Conservation (phyloP, 495 filamentous ascomycete species). For the Penicillium riverlandense region DNA sequence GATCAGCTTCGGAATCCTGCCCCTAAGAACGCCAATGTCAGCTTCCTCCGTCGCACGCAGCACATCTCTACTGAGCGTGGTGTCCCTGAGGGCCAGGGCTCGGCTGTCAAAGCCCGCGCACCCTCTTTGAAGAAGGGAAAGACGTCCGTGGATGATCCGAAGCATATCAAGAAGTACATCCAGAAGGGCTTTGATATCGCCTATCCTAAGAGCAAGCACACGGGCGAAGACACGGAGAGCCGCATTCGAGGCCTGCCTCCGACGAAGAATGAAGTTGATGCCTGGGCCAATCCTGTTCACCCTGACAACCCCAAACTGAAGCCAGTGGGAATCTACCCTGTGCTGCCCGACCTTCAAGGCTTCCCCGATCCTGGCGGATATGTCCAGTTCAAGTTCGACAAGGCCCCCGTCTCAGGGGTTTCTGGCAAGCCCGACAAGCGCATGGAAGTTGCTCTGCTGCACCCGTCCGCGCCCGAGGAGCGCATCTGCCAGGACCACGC, state of each 20-base stretch:
- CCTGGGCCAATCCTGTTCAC: slow-evolving; percentile 70
- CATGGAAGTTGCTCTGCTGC: slow-evolving; percentile 72
- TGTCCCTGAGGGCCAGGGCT: slow-evolving; percentile 31
- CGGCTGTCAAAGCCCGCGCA: slow-evolving; percentile 25
- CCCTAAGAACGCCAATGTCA: slow-evolving; percentile 60
- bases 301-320: slow-evolving; percentile 74
- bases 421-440: slow-evolving; percentile 64
- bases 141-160: slow-evolving; percentile 63
- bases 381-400: slow-evolving; percentile 81
- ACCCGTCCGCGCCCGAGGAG: slow-evolving; percentile 50
- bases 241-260: slow-evolving; percentile 48
- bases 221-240: slow-evolving; percentile 41
- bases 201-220: slow-evolving; percentile 57
- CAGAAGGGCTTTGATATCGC: slow-evolving; percentile 83
- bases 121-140: slow-evolving; percentile 35
- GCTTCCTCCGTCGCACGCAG: slow-evolving; percentile 92
- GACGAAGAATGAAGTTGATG: slow-evolving; percentile 51
- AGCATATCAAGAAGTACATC: slow-evolving; percentile 72
- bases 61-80: slow-evolving; percentile 74
- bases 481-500: slow-evolving; percentile 40
- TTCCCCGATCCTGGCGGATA: slow-evolving; percentile 83
- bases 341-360: slow-evolving; percentile 82
- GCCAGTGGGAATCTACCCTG: slow-evolving; percentile 69
- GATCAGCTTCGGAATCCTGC: slow-evolving; percentile 76
- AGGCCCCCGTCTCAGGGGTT: slow-evolving; percentile 60